These are phyloP conservation scores for Pseudogymnoascus sp. DNA, from an alignment of 2,329 filamentous ascomycete species.

Conservation along the genomic window DNA sequence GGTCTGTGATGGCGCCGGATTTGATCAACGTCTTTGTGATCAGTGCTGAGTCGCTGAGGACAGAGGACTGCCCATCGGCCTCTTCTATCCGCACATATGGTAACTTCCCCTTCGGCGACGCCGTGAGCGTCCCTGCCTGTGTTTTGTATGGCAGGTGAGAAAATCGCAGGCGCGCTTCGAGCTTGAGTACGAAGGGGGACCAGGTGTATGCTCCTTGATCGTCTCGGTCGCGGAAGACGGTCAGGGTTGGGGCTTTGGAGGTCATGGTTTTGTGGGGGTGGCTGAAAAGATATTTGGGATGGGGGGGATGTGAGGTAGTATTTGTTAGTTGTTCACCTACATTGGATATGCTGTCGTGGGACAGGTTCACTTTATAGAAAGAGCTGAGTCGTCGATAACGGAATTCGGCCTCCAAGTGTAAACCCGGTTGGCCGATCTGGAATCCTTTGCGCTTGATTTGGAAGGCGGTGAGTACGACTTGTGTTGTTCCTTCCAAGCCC, in stretches of 20 bases:
- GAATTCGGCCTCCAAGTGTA: neutral
- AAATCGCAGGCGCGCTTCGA: conserved; percentile 53
- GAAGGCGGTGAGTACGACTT: neutral
- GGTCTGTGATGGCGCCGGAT: conserved; percentile 34
- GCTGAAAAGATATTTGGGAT: neutral
- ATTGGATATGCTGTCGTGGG: neutral
- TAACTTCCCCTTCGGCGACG: conserved; percentile 51
- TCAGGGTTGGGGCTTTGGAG: neutral
- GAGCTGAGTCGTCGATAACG: neutral
- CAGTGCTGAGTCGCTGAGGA: conserved; percentile 44
- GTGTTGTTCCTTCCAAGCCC: neutral
- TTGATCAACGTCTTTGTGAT: conserved; percentile 41
- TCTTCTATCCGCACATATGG: conserved; percentile 35
- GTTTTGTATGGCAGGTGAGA: conserved; percentile 37
- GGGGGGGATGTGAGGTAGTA: neutral
- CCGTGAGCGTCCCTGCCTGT: neutral
- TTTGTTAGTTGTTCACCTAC: neutral
- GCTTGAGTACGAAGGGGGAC: conserved; percentile 55
- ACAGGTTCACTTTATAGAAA: neutral
- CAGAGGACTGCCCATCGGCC: conserved; percentile 36
- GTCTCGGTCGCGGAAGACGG: neutral
- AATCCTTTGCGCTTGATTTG: neutral
- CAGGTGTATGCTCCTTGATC: conserved; percentile 27
- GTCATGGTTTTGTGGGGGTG: neutral
- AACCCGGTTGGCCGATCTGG: neutral